Conservation (phyloP, 768 basidiomycete genomes). For the Lentinula aciculospora region DNA sequence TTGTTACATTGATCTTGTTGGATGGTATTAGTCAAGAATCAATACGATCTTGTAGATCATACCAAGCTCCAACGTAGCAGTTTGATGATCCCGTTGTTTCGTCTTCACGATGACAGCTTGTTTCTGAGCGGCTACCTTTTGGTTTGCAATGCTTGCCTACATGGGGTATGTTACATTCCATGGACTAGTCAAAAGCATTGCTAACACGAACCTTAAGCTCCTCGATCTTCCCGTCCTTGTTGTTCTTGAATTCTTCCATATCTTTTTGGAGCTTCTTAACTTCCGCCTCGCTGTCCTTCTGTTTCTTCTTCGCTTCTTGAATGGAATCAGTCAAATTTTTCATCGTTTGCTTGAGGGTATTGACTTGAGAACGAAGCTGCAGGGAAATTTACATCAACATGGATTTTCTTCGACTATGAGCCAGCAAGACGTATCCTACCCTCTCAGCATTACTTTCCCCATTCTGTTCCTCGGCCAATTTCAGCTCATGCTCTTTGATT, state of each 20-base stretch:
- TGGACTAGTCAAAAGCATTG: neutral
- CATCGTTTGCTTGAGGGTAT: slow-evolving; percentile 61
- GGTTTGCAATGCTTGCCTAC: slow-evolving; percentile 72
- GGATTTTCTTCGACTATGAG: neutral
- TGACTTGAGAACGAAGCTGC: slow-evolving; percentile 79
- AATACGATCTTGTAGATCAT: slow-evolving; percentile 15
- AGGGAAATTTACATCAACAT: neutral
- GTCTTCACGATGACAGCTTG: slow-evolving; percentile 78
- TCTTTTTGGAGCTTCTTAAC: slow-evolving; percentile 88
- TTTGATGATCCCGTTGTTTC: slow-evolving; percentile 86
- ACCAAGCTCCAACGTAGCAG: slow-evolving; percentile 86
- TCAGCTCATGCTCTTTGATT: slow-evolving; percentile 84
- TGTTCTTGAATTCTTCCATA: slow-evolving; percentile 98
- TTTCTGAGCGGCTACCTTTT: slow-evolving; percentile 78
- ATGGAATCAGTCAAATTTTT: slow-evolving; percentile 50
- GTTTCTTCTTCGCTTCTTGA: slow-evolving; percentile 67
- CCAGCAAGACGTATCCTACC: slow-evolving; percentile 38
- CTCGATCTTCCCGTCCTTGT: slow-evolving; percentile 94
- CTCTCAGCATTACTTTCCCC: slow-evolving; percentile 85
- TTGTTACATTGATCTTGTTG: slow-evolving; percentile 71
- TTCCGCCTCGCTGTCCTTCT: slow-evolving; percentile 70
- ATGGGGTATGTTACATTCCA: neutral
- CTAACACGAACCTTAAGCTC: slow-evolving; percentile 71
- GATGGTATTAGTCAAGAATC: neutral
- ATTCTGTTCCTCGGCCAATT: slow-evolving; percentile 77